These are phyloP conservation scores for Phalaenopsis hybrid DNA, from an alignment of 116 monocot genomes.

Conservation along the genomic window DNA sequence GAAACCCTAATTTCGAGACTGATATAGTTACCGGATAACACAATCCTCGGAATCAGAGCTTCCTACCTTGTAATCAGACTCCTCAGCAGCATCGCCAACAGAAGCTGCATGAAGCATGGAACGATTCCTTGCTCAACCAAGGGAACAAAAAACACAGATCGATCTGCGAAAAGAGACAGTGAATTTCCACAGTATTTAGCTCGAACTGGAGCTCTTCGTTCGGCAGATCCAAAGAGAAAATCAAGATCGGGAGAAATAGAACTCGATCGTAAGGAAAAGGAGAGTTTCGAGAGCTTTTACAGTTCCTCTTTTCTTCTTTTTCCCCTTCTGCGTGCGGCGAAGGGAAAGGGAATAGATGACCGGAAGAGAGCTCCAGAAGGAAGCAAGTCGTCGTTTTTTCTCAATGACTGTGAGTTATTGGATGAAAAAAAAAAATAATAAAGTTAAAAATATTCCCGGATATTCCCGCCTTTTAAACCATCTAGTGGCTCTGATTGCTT, in stretches of 20 bases:
- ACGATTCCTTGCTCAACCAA: background rate
- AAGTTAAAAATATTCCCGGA: too few species aligned
- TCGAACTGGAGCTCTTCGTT: conserved; percentile 10
- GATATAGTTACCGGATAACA: background rate
- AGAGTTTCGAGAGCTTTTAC: background rate
- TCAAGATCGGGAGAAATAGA: background rate
- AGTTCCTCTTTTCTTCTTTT: background rate
- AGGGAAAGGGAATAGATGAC: background rate
- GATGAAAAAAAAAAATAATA: too few species aligned
- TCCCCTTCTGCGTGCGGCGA: too few species aligned
- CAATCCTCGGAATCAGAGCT: background rate
- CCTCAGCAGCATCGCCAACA: background rate
- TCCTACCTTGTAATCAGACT: background rate
- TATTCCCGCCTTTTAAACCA: too few species aligned
- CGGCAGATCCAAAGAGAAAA: background rate
- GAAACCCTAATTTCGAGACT: background rate
- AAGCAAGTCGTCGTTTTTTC: too few species aligned
- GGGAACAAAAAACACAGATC: background rate
- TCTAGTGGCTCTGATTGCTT: too few species aligned
- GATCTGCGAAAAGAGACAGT: background rate
- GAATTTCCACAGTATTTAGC: background rate
- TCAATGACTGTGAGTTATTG: too few species aligned
- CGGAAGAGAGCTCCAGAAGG: background rate
- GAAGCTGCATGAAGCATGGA: background rate
- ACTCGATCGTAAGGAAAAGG: background rate